Conservation (phyloP, 495 filamentous ascomycete genomes). For the Xylaria intraflava region DNA sequence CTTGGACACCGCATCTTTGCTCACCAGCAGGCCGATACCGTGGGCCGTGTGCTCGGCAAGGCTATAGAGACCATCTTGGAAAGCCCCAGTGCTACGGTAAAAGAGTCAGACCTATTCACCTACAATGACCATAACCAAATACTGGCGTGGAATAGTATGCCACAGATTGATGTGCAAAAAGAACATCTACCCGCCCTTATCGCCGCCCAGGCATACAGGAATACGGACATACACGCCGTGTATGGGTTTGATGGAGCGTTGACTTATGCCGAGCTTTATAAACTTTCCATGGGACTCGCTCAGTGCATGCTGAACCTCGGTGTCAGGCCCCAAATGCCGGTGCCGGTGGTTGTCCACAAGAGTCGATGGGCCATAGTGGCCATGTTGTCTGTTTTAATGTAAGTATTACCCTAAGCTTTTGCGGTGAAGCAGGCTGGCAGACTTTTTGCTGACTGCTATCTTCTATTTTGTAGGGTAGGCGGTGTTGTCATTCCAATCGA, state of each 20-base stretch:
- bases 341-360: slow-evolving; percentile 43
- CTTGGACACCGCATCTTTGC: slow-evolving; percentile 40
- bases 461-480: slow-evolving; percentile 26
- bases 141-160: slow-evolving; percentile 34
- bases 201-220: slow-evolving; percentile 23
- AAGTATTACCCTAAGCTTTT: slow-evolving; percentile 5
- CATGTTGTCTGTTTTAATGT: slow-evolving; percentile 43
- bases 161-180: slow-evolving; percentile 23
- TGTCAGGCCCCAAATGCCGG: slow-evolving; percentile 34
- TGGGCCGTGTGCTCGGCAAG: slow-evolving; percentile 37
- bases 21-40: slow-evolving; percentile 31
- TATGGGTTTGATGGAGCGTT: slow-evolving; percentile 41
- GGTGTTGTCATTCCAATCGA: slow-evolving; percentile 40
- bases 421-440: neutral
- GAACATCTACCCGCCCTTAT: slow-evolving; percentile 32
- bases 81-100: slow-evolving; percentile 27
- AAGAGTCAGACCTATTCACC: slow-evolving; percentile 38
- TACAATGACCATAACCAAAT: slow-evolving; percentile 39
- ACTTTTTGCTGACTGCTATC: neutral
- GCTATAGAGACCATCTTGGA: slow-evolving; percentile 38
- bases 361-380: slow-evolving; percentile 38
- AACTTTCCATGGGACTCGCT: slow-evolving; percentile 32
- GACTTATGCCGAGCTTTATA: slow-evolving; percentile 36
- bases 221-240: slow-evolving; percentile 36
- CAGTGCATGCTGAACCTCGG: slow-evolving; percentile 37